Percentiles rank a stretch among this genome's conserved stretches.
phyloP scores from a whole-genome alignment of 306 rosid species.

The Biancaea sappan region DNA sequence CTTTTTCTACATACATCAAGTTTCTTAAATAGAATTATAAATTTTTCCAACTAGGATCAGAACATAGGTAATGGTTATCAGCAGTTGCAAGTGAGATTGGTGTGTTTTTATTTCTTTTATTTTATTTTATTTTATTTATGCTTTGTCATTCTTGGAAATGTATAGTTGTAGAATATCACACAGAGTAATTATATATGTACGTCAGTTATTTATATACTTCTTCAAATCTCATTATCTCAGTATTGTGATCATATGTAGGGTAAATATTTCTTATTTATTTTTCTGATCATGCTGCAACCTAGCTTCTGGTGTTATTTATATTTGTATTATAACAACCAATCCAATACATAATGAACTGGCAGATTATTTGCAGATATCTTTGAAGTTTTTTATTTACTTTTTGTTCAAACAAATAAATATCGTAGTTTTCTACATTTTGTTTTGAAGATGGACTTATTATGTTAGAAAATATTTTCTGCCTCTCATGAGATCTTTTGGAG shows the following conservation, averaged over 20 bases:
- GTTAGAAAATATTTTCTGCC: background rate
- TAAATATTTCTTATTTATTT: background rate
- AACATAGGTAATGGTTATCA: background rate
- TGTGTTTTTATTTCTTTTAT: constrained; percentile 7
- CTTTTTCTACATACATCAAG: constrained; percentile 1
- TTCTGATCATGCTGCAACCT: constrained; percentile 12
- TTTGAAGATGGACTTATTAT: background rate
- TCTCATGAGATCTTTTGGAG: background rate
- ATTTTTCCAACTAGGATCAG: constrained; percentile 20
- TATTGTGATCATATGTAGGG: background rate
- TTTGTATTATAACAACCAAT: background rate
- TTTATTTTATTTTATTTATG: background rate
- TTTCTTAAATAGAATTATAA: constrained; percentile 13
- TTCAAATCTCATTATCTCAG: background rate
- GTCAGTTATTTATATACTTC: constrained; percentile 3
- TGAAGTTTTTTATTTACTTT: background rate
- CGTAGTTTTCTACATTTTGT: background rate
- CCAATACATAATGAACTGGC: constrained; percentile 10
- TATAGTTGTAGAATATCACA: constrained; percentile 3
- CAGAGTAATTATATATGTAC: background rate
- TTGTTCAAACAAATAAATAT: background rate
- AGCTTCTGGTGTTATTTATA: background rate
- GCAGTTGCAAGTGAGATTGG: background rate
- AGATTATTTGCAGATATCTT: background rate
- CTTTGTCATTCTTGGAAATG: background rate